Evolutionary conservation across 306 rosid species (phyloP).

Genomic region (Dicorynia guianensis): DNA sequence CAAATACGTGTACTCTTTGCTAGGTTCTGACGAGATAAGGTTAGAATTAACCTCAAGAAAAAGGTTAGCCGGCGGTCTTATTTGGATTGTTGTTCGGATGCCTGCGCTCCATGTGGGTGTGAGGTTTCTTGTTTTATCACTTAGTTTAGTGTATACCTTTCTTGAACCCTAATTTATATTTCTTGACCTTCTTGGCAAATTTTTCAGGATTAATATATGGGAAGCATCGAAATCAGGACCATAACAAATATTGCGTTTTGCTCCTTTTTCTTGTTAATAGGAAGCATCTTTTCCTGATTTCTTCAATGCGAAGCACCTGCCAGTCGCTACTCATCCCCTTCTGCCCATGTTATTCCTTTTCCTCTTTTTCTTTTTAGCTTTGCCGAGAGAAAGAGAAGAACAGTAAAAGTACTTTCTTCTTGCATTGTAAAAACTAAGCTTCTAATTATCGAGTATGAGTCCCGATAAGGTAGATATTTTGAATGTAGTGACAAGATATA

Average conservation of each 20-base stretch:
- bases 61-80: background rate
- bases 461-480: too few species aligned
- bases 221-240: constrained; percentile 10
- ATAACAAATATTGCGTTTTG: background rate
- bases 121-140: constrained; percentile 5
- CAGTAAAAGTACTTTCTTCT: too few species aligned
- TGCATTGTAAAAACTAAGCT: too few species aligned
- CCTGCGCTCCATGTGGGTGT: constrained; percentile 21
- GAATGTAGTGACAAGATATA: too few species aligned
- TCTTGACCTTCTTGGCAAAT: background rate
- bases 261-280: background rate
- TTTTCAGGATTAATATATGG: background rate
- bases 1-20: background rate
- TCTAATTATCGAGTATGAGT: too few species aligned
- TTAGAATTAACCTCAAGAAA: background rate
- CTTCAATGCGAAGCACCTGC: constrained; percentile 45
- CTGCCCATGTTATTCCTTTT: background rate
- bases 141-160: background rate
- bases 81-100: background rate
- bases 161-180: background rate
- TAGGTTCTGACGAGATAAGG: background rate
- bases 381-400: background rate
- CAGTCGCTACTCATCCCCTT: background rate
- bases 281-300: constrained; percentile 31
- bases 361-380: background rate